phyloP scores from a whole-genome alignment of 208 protist species.

The Wallacemonas sp. region DNA sequence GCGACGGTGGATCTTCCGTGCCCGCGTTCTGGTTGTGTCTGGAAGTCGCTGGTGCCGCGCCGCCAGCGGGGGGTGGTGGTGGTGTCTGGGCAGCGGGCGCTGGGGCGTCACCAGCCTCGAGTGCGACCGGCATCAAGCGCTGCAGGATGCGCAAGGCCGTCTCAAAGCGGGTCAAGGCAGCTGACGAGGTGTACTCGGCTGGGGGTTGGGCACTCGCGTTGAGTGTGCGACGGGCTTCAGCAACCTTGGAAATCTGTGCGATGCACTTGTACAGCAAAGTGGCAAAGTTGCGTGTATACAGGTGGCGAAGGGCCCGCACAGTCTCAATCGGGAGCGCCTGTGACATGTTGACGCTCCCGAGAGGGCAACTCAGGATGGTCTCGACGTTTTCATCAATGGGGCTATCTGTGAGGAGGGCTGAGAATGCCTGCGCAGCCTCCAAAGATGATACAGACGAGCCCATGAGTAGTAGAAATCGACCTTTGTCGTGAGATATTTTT shows the following conservation, averaged over 20 bases:
- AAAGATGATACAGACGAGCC: conserved; percentile 65
- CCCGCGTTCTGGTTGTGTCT: background rate
- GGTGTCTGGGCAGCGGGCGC: background rate
- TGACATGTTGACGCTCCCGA: conserved; percentile 49
- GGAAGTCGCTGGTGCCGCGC: background rate
- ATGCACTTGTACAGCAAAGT: conserved; percentile 71
- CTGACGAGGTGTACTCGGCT: conserved; percentile 15
- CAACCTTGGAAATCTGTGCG: conserved; percentile 43
- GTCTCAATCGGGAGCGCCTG: conserved; percentile 47
- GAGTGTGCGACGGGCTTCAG: conserved; percentile 22
- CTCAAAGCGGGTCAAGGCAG: conserved; percentile 37
- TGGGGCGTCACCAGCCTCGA: conserved; percentile 55
- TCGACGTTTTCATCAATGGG: conserved; percentile 30
- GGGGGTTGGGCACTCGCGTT: conserved; percentile 19
- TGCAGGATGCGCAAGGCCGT: conserved; percentile 66
- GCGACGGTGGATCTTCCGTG: background rate
- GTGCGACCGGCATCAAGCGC: conserved; percentile 62
- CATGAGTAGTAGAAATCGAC: conserved; percentile 34
- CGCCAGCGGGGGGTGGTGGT: too few species aligned
- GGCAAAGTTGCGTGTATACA: conserved; percentile 82
- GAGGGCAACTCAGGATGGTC: conserved; percentile 33
- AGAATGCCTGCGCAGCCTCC: conserved; percentile 50
- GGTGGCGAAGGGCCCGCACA: conserved; percentile 74
- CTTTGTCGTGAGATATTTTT: background rate
- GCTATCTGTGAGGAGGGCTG: conserved; percentile 30